These are phyloP conservation scores for Parafenestella ontariensis DNA, from an alignment of 2,329 filamentous ascomycete genomes.

Conservation along the genomic window DNA sequence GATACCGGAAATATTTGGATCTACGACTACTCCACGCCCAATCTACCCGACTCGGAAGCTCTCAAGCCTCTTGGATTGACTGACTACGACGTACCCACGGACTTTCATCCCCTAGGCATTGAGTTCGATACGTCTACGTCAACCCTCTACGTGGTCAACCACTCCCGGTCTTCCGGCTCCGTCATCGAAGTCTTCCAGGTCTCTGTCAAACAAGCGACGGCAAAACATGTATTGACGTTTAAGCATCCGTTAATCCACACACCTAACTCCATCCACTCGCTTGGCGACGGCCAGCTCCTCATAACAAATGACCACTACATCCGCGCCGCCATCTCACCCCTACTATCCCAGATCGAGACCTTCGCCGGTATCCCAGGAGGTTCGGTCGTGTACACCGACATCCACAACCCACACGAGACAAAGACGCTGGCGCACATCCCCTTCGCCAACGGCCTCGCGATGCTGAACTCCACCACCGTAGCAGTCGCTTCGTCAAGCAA, in stretches of 20 bases:
- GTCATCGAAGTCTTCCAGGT: constrained; percentile 44
- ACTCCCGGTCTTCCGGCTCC: constrained; percentile 41
- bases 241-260: constrained; percentile 41
- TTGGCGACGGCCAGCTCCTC: constrained; percentile 43
- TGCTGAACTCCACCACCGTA: constrained; percentile 46
- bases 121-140: constrained; percentile 44
- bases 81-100: constrained; percentile 29
- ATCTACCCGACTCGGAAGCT: constrained; percentile 18
- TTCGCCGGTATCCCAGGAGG: constrained; percentile 48
- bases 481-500: constrained; percentile 50
- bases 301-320: constrained; percentile 55
- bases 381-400: constrained; percentile 46
- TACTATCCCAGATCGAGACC: constrained; percentile 49
- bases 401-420: constrained; percentile 12
- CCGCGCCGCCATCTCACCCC: constrained; percentile 24
- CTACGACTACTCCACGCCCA: constrained; percentile 46
- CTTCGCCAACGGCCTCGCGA: constrained; percentile 53
- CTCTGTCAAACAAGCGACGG: constrained; percentile 24
- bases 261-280: constrained; percentile 50
- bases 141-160: constrained; percentile 52
- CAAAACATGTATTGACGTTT: constrained; percentile 41
- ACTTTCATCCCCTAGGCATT: constrained; percentile 55
- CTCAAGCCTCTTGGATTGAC: constrained; percentile 35
- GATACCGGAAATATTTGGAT: constrained; percentile 46
- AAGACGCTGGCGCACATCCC: constrained; percentile 42